Percentiles rank a stretch among this genome's conserved stretches.
These are phyloP conservation scores for Trichoderma sp. DNA, from an alignment of 2,329 filamentous ascomycete genomes.

Conservation along the genomic window DNA sequence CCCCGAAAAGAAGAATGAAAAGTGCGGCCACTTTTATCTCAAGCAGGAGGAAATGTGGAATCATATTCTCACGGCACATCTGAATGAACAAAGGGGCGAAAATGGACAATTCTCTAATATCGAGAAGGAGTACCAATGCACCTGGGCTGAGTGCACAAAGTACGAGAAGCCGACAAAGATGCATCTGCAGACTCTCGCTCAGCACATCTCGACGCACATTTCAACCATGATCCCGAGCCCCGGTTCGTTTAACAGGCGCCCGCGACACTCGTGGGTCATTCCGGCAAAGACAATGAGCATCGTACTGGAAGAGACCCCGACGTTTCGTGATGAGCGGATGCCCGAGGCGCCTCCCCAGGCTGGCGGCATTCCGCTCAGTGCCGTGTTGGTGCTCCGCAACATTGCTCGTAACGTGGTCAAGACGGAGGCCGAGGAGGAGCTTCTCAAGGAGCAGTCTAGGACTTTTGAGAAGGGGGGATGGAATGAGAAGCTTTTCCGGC, in stretches of 20 bases:
- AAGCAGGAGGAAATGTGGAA: constrained; percentile 68
- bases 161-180: constrained; percentile 50
- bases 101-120: constrained; percentile 59
- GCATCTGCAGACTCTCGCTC: constrained; percentile 54
- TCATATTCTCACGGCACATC: constrained; percentile 67
- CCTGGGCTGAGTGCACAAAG: constrained; percentile 67
- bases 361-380: constrained; percentile 76
- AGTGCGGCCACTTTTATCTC: constrained; percentile 63
- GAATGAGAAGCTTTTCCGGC: constrained; percentile 69
- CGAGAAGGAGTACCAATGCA: constrained; percentile 58
- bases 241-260: constrained; percentile 26
- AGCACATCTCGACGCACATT: constrained; percentile 70
- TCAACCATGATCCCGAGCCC: constrained; percentile 41
- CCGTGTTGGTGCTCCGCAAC: constrained; percentile 76
- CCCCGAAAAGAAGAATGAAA: constrained; percentile 41
- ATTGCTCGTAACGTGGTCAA: constrained; percentile 68
- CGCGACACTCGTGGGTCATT: constrained; percentile 47
- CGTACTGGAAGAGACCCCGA: constrained; percentile 57
- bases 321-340: constrained; percentile 58
- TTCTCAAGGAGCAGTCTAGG: constrained; percentile 49
- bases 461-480: constrained; percentile 55
- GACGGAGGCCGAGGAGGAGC: constrained; percentile 58
- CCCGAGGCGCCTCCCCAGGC: constrained; percentile 62
- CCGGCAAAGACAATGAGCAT: constrained; percentile 58
- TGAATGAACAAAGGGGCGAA: constrained; percentile 57